Evolutionary conservation across 306 rosid species (phyloP).

Genomic region (Quercus bicolor): DNA sequence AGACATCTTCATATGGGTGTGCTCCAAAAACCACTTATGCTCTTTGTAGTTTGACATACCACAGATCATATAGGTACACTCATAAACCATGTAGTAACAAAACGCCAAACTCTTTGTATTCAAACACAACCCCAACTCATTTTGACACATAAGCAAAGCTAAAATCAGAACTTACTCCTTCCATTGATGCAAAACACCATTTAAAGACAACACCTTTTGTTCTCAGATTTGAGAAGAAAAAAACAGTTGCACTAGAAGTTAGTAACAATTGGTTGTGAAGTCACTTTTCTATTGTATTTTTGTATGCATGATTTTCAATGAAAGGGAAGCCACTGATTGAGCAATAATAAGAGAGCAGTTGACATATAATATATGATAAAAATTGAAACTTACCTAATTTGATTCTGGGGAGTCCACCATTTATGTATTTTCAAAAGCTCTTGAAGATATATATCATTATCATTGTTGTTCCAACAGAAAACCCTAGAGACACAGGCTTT

Average conservation of each 20-base stretch:
- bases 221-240: constrained; percentile 18
- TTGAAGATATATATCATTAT: neutral
- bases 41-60: constrained; percentile 41
- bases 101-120: constrained; percentile 19
- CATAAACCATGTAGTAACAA: constrained; percentile 4
- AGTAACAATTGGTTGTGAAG: constrained; percentile 11
- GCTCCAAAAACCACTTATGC: constrained; percentile 40
- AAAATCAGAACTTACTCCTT: neutral
- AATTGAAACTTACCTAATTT: constrained; percentile 45
- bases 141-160: constrained; percentile 22
- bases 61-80: constrained; percentile 33
- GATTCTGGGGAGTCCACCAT: constrained; percentile 30
- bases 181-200: constrained; percentile 8
- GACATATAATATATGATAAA: neutral
- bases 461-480: constrained; percentile 1
- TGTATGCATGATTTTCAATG: constrained; percentile 18
- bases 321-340: constrained; percentile 14
- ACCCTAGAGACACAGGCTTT: constrained; percentile 36
- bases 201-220: constrained; percentile 9
- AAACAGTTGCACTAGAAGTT: constrained; percentile 8
- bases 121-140: constrained; percentile 39
- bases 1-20: constrained; percentile 77
- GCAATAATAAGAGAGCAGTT: constrained; percentile 8
- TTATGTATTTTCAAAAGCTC: constrained; percentile 15
- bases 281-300: neutral